phyloP scores from a whole-genome alignment of 768 basidiomycete genomes.

The Mycena alexandri region DNA sequence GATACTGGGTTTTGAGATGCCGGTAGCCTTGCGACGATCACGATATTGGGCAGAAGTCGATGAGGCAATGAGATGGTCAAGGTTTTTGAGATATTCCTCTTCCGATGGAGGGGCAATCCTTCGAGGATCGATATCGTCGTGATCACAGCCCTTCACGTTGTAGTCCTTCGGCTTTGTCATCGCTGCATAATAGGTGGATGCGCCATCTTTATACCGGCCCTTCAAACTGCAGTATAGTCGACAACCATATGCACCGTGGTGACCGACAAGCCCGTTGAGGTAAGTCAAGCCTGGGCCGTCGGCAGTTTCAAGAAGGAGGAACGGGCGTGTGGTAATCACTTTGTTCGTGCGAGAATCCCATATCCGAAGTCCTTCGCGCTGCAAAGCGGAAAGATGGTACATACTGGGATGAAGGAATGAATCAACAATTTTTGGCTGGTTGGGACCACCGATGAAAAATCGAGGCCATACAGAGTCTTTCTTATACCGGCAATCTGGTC shows the following conservation, averaged over 20 bases:
- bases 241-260: slow-evolving; percentile 32
- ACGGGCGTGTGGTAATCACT: too few relatives aligned
- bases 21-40: too few relatives aligned
- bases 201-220: slow-evolving; percentile 34
- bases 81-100: too few relatives aligned
- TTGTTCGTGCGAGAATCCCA: too few relatives aligned
- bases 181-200: slow-evolving; percentile 38
- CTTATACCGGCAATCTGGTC: slow-evolving; percentile 43
- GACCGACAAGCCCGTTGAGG: slow-evolving; percentile 47
- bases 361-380: too few relatives aligned
- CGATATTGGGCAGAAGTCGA: too few relatives aligned
- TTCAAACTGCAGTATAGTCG: slow-evolving; percentile 33
- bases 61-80: too few relatives aligned
- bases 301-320: slow-evolving; percentile 37
- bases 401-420: too few relatives aligned
- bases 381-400: too few relatives aligned
- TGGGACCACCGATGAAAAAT: slow-evolving; percentile 46
- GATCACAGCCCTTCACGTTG: neutral
- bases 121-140: too few relatives aligned
- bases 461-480: slow-evolving; percentile 48
- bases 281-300: slow-evolving; percentile 43
- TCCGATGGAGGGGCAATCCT: too few relatives aligned
- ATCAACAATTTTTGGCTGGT: slow-evolving; percentile 48
- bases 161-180: slow-evolving; percentile 22
- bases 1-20: too few relatives aligned